Evolutionary conservation across 2,329 filamentous ascomycete genomes (phyloP), one percentile per base, ranked within the genome.

Genomic region (Colletotrichum tabaci): DNA sequence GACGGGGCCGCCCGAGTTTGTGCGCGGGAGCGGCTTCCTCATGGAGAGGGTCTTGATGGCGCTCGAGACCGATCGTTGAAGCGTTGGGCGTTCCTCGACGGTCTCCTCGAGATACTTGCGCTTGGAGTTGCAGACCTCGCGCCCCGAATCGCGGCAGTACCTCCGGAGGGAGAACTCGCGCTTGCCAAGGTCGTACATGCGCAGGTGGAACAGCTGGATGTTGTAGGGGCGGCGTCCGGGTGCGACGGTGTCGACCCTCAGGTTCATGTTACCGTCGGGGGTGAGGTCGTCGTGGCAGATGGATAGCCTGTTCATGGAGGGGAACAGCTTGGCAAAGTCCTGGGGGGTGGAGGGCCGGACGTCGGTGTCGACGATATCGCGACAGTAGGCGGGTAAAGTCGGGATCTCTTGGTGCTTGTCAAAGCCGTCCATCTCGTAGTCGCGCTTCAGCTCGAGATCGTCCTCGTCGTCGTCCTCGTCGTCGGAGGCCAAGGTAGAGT

Each of bases 241-340:
- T 56, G 94, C 89, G 74, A 93, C 86, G 7, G 94, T 96, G 79
- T 98, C 95, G 70, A 98, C 88, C 42, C 95, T 92, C 68, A 99
- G 87, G 80, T 98, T 98, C 94, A 98, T 97, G 85, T 98, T 98
- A 46, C 96, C 96, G 80, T 99, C 96, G 4, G 92, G 83, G 0
- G 95, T 96, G 60, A 94, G 90, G 82, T 98, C 94, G 79, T 98
- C 96, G 79, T 98, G 96, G 38, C 93, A 91, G 78, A 99, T 94
- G 46, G 90, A 90, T 63, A 98, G 84, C 67, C 93, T 90, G 79
- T 94, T 91, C 75, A 92, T 88, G 10, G 95, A 97, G 13, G 96
- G 96, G 80, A 98, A 99, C 64, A 97, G 88, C 65, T 91, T 88
- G 35, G 91, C 92, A 80, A 98, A 98, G 75, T 95, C 92, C 70